Evolutionary conservation across 1,139 yeast species (phyloP).

Genomic region (Scheffersomyces segobiensis): DNA sequence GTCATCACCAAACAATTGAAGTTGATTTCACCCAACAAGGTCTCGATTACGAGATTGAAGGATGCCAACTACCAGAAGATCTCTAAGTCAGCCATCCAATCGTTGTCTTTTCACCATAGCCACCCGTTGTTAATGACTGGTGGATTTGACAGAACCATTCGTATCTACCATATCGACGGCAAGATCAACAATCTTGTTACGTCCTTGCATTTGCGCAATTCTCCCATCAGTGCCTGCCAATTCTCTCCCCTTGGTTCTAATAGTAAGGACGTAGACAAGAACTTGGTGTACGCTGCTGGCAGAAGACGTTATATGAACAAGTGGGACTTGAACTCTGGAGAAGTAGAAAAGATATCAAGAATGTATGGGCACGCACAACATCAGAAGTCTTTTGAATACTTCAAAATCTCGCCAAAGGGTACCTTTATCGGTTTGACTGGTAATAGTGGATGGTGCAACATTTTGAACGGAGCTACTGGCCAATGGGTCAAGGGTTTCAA

Average conservation of each 20-base stretch:
- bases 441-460: constrained; percentile 86
- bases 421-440: constrained; percentile 76
- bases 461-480: constrained; percentile 74
- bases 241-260: constrained; percentile 53
- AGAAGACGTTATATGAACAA: constrained; percentile 89
- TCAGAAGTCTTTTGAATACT: constrained; percentile 86
- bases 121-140: constrained; percentile 86
- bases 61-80: constrained; percentile 78
- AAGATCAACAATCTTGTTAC: constrained; percentile 78
- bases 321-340: constrained; percentile 81
- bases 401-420: constrained; percentile 72
- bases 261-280: constrained; percentile 29
- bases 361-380: constrained; percentile 88
- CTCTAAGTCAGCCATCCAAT: constrained; percentile 78
- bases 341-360: constrained; percentile 80
- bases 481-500: constrained; percentile 88
- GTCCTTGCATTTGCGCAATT: constrained; percentile 72
- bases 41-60: constrained; percentile 76
- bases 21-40: constrained; percentile 65
- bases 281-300: constrained; percentile 76
- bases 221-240: constrained; percentile 77
- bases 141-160: constrained; percentile 86
- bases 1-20: constrained; percentile 50
- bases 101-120: constrained; percentile 78
- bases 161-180: constrained; percentile 93